phyloP scores from a whole-genome alignment of 2,329 filamentous ascomycete species.

The Neophaeococcomyces aloes region DNA sequence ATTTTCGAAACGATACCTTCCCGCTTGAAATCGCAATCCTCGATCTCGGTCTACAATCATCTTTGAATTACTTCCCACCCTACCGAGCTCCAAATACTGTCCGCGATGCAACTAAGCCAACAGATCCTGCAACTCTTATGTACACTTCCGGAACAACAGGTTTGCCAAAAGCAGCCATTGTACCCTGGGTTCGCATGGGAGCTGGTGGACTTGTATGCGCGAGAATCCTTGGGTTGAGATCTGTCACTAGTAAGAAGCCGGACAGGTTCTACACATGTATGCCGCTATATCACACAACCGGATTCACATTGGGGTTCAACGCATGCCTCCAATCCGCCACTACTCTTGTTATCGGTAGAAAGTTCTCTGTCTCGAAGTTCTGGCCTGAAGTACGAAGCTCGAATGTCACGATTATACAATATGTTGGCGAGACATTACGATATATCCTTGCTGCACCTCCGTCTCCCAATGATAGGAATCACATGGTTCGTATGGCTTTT shows the following conservation, averaged over 20 bases:
- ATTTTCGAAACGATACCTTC: constrained; percentile 29
- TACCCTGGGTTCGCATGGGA: constrained; percentile 17
- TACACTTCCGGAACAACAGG: constrained; percentile 95
- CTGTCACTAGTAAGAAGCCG: constrained; percentile 29
- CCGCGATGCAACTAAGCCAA: constrained; percentile 40
- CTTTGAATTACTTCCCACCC: constrained; percentile 27
- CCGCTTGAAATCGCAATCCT: constrained; percentile 53
- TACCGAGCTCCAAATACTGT: constrained; percentile 49
- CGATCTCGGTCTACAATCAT: constrained; percentile 45
- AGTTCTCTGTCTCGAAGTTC: constrained; percentile 61
- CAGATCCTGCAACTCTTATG: constrained; percentile 61
- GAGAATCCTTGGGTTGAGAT: constrained; percentile 45
- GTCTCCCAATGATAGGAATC: constrained; percentile 58
- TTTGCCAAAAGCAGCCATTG: constrained; percentile 66
- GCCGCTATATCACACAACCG: constrained; percentile 82
- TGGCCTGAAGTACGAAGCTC: constrained; percentile 62
- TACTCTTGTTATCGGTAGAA: constrained; percentile 62
- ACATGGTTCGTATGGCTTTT: constrained; percentile 64
- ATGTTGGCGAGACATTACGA: constrained; percentile 66
- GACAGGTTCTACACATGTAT: constrained; percentile 76
- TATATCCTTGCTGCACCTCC: constrained; percentile 61
- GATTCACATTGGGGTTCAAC: constrained; percentile 57
- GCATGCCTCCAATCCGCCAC: constrained; percentile 50
- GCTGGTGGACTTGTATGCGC: constrained; percentile 43
- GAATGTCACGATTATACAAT: constrained; percentile 59